phyloP scores from a whole-genome alignment of 2,329 filamentous ascomycete genomes.

The Exserohilum turcica region DNA sequence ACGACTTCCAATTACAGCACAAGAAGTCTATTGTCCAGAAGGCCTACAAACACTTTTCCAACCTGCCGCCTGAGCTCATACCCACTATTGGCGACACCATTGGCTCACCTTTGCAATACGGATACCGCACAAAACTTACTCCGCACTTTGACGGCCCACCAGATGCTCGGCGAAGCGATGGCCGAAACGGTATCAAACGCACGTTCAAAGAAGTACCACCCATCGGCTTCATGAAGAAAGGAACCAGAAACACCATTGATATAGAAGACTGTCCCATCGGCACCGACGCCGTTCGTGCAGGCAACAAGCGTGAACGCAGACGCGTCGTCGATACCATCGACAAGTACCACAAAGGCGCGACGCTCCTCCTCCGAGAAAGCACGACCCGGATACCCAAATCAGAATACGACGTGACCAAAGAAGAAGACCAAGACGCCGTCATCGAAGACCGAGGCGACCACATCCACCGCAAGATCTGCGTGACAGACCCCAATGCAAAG shows the following conservation, averaged over 20 bases:
- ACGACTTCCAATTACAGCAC: conserved; percentile 80
- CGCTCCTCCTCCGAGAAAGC: conserved; percentile 84
- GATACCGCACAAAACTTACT: conserved; percentile 94
- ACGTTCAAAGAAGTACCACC: conserved; percentile 70
- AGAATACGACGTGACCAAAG: conserved; percentile 25
- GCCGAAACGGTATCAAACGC: conserved; percentile 58
- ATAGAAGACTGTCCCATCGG: conserved; percentile 98
- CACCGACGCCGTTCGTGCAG: conserved; percentile 80
- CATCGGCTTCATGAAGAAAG: conserved; percentile 90
- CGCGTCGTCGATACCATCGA: conserved; percentile 72
- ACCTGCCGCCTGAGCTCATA: conserved; percentile 74
- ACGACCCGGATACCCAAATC: conserved; percentile 69
- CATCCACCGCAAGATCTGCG: conserved; percentile 82
- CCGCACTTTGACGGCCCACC: conserved; percentile 89
- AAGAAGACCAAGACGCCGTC: conserved; percentile 50
- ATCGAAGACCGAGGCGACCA: conserved; percentile 63
- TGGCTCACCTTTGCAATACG: conserved; percentile 86
- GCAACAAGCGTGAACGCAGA: conserved; percentile 78
- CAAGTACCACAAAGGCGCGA: conserved; percentile 81
- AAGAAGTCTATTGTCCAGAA: conserved; percentile 89
- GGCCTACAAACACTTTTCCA: conserved; percentile 89
- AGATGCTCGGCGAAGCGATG: conserved; percentile 53
- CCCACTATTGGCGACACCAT: conserved; percentile 83
- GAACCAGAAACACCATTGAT: conserved; percentile 78
- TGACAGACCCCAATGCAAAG: conserved; percentile 81